A percentile compares a stretch with the other conserved stretches of the same genome.
Evolutionary conservation across 108 stramenopile species (phyloP).

Genomic region (Nannochloropsis oceanica): DNA sequence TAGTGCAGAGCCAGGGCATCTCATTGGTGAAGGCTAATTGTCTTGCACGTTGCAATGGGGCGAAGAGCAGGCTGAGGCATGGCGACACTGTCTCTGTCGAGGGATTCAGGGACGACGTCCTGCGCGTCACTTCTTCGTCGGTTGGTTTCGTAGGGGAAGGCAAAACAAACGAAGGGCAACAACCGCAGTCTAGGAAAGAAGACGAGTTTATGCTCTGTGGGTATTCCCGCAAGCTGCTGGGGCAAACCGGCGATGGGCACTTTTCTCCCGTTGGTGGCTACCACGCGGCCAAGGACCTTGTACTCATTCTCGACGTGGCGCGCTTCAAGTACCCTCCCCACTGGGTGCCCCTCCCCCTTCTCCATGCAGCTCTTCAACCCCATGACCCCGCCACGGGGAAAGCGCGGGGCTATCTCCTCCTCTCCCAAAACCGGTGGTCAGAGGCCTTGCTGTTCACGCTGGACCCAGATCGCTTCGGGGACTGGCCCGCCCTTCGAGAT

Average conservation of each 20-base stretch:
- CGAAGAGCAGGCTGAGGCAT: neutral
- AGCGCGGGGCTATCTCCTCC: constrained; percentile 64
- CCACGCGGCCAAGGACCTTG: constrained; percentile 47
- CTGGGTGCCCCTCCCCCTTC: constrained; percentile 57
- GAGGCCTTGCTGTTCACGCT: constrained; percentile 2
- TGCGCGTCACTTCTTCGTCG: constrained; percentile 35
- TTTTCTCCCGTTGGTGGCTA: constrained; percentile 77
- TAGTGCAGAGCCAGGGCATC: constrained; percentile 29
- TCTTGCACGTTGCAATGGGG: constrained; percentile 38
- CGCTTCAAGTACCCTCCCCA: constrained; percentile 88
- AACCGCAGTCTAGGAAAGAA: neutral
- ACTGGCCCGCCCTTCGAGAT: neutral
- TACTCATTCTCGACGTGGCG: constrained; percentile 81
- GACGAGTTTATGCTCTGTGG: constrained; percentile 46
- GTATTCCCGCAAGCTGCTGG: constrained; percentile 49
- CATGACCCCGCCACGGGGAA: constrained; percentile 50
- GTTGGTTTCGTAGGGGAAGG: neutral
- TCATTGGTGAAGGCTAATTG: constrained; percentile 11
- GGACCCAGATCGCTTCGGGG: neutral
- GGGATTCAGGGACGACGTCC: constrained; percentile 52
- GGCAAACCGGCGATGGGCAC: constrained; percentile 87
- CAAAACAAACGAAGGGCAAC: neutral
- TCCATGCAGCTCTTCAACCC: constrained; percentile 49
- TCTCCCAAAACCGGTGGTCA: constrained; percentile 26
- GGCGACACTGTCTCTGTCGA: constrained; percentile 38